Evolutionary conservation across 805 yeast genomes (phyloP), one percentile per base, ranked within the genome.

Genomic region (Lachancea mirantina): DNA sequence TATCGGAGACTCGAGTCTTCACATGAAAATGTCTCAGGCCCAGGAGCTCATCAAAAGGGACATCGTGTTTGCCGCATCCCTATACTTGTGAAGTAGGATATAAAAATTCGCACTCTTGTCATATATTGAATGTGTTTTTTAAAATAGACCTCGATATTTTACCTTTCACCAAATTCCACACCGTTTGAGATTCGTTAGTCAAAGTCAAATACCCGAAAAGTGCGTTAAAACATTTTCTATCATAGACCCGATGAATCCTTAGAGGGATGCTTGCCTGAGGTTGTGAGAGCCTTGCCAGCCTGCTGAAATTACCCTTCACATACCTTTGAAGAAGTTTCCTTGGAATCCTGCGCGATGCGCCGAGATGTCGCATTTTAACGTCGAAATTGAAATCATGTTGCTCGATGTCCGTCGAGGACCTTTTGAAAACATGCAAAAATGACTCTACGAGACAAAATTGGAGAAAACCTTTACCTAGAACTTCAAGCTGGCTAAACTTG

Each of bases 41-140:
- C 97, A 89, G 60, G 97, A 92, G 53, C 74, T 76, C 57, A 92
- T 92, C 54, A 89, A 89, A 61, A 76, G 99, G 49, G 98, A 92
- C 56, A 92, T 92, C 46, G 97, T 92, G 0, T 92, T 92, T 61
- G 92, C 97, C 55, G 96, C 97, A 4, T 83, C 95, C 36, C 70
- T 92, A 39, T 92, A 92, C 54, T 64, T 89, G 44, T 88, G 30
- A 28, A n/a, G 20, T 17, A 10, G 18, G 9, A n/a, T 15, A 14
- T 23, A 14, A 17, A 29, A n/a, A 28, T n/a, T n/a, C n/a, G n/a
- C n/a, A n/a, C n/a, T n/a, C n/a, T n/a, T n/a, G n/a, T n/a, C n/a
- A n/a, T n/a, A n/a, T n/a, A n/a, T 33, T 29, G 16, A 38, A 38
- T n/a, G 31, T 13, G 15, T 13, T 18, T 18, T 36, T 30, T 14